phyloP scores from a whole-genome alignment of 495 filamentous ascomycete genomes.

The Penicillium crystallinum region DNA sequence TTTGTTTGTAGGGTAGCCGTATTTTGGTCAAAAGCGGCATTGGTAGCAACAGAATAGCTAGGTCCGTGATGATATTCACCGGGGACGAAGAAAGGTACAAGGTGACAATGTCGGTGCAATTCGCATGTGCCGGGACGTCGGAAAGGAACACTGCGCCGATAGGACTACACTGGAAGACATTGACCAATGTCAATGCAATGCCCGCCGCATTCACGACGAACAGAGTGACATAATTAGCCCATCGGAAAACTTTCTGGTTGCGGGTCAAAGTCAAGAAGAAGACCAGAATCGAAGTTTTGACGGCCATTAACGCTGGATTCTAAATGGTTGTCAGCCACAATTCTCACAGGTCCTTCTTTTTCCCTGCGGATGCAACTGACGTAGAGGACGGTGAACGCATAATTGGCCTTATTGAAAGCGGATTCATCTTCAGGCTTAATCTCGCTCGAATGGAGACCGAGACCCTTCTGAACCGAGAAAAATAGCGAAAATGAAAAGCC shows the following conservation, averaged over 20 bases:
- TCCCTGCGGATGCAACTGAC: constrained; percentile 41
- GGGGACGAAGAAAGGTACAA: constrained; percentile 80
- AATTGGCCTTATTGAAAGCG: constrained; percentile 61
- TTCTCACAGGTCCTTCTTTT: neutral
- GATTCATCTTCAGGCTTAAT: constrained; percentile 45
- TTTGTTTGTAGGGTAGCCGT: constrained; percentile 77
- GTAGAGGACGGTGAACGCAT: constrained; percentile 80
- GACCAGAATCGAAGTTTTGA: constrained; percentile 87
- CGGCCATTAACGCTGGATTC: constrained; percentile 73
- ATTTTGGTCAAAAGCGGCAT: constrained; percentile 83
- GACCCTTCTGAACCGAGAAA: constrained; percentile 62
- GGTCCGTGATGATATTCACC: constrained; percentile 79
- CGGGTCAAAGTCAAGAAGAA: constrained; percentile 80
- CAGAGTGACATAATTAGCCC: constrained; percentile 65
- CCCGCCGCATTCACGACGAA: constrained; percentile 73
- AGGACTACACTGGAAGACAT: constrained; percentile 85
- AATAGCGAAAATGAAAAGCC: constrained; percentile 73
- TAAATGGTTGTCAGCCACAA: constrained; percentile 27
- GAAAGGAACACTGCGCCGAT: constrained; percentile 56
- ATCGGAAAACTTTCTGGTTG: constrained; percentile 65
- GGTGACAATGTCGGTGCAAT: constrained; percentile 70
- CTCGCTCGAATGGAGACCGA: constrained; percentile 69
- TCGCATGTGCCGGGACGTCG: constrained; percentile 34
- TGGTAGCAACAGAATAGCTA: constrained; percentile 76
- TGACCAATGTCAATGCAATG: constrained; percentile 72